Base-by-base conservation (phyloP, 2,329 filamentous ascomycete genomes). In the Aspergillus phoenicis region DNA sequence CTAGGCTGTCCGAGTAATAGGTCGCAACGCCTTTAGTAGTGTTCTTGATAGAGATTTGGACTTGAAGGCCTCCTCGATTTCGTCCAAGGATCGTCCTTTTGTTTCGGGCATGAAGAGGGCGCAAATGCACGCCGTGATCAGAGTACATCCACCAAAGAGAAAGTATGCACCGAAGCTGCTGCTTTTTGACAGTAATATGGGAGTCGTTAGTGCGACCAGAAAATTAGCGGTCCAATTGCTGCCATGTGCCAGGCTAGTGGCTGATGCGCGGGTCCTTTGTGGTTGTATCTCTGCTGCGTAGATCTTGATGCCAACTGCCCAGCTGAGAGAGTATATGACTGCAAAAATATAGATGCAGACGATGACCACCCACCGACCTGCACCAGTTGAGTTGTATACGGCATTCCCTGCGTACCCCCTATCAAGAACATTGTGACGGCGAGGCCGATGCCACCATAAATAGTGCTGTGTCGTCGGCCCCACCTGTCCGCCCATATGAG, bases 271-370 rank as follows among this genome's bases (percentile, higher is more conserved):
- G 0, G 84, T 87, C 41, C 80, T 74, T 3, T 79, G 76, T 0
- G 84, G 84, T 64, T 87, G 85, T 39, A 87, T 87, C 71, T 88
- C 85, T 8, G 80, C 79, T 0, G 82, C 80, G 60, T 86, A 87
- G 6, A 88, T 82, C 62, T 83, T 84, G 52, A 83, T 76, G 0
- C 81, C 78, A 13, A 88, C 82, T 0, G 77, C 84, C 84, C 85
- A 88, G 0, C 83, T 71, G 2, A 74, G 61, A 15, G 70, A 73
- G 55, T 68, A 75, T 48, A 68, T 64, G 3, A 72, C 66, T n/a
- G 69, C 66, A 53, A 70, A 72, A 7, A 72, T 55, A 48, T 71
- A 71, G 20, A 71, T 73, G 17, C 64, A 66, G 43, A 73, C 68
- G 41, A 73, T 70, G 20, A 70, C 69, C 4, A 73, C 62, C 69